phyloP scores from a whole-genome alignment of 768 basidiomycete species.

The Pulveroboletus sp. region DNA sequence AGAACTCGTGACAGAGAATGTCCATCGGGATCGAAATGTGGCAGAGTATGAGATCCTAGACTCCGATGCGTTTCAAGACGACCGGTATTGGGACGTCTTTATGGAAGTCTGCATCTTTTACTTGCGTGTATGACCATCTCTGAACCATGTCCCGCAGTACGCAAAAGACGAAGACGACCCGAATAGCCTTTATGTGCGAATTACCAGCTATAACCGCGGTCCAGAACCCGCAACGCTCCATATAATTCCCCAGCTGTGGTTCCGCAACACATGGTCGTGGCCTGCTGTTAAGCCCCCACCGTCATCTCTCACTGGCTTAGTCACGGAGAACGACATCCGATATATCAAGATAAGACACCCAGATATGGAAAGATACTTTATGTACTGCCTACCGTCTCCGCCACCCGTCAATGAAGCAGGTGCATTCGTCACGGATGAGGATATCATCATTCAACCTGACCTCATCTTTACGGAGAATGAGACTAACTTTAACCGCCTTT shows the following conservation, averaged over 20 bases:
- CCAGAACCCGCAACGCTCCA: slow-evolving; percentile 93
- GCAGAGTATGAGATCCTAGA: slow-evolving; percentile 92
- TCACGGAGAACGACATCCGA: slow-evolving; percentile 45
- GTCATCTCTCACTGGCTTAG: slow-evolving; percentile 55
- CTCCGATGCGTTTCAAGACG: slow-evolving; percentile 85
- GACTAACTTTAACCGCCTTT: slow-evolving; percentile 90
- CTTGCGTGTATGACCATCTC: slow-evolving; percentile 3
- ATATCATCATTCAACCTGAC: slow-evolving; percentile 62
- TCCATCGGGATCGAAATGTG: slow-evolving; percentile 77
- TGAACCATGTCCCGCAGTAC: slow-evolving; percentile 51
- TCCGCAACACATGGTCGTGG: slow-evolving; percentile 99
- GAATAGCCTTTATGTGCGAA: slow-evolving; percentile 85
- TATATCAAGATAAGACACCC: slow-evolving; percentile 72
- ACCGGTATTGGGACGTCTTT: slow-evolving; percentile 98
- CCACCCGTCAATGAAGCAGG: slow-evolving; percentile 78
- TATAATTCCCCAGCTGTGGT: slow-evolving; percentile 93
- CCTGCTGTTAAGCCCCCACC: slow-evolving; percentile 58
- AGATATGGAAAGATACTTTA: slow-evolving; percentile 65
- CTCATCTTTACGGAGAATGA: slow-evolving; percentile 96
- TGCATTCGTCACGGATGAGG: slow-evolving; percentile 58
- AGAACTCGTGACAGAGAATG: slow-evolving; percentile 81
- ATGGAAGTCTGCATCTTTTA: slow-evolving; percentile 65
- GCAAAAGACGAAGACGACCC: slow-evolving; percentile 94
- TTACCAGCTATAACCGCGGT: slow-evolving; percentile 95
- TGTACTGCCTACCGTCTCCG: slow-evolving; percentile 90